Evolutionary conservation across 768 basidiomycete species (phyloP).

Genomic region (Butyriboletus loyo): DNA sequence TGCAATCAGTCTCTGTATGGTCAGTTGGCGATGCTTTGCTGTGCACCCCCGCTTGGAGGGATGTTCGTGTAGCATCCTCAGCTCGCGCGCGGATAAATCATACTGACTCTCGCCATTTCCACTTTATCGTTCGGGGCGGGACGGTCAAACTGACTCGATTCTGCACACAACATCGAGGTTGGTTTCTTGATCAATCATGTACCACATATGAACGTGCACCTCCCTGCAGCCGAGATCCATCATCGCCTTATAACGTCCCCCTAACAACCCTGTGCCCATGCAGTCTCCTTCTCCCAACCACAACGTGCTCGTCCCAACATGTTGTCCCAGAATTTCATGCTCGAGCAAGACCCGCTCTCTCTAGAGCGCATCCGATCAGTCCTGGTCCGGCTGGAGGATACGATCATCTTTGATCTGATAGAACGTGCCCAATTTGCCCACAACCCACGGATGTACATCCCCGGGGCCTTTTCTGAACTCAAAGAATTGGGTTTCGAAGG

Average conservation of each 20-base stretch:
- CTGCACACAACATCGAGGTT: neutral
- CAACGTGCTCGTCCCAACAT: constrained; percentile 32
- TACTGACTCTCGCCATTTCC: too few species aligned
- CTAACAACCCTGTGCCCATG: neutral
- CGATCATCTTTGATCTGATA: constrained; percentile 97
- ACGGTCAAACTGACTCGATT: too few species aligned
- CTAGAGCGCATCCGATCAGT: constrained; percentile 87
- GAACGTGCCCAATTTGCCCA: constrained; percentile 97
- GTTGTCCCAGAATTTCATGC: constrained; percentile 66
- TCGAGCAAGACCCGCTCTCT: constrained; percentile 72
- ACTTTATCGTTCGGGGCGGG: neutral
- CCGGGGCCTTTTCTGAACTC: constrained; percentile 76
- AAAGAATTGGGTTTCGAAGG: constrained; percentile 70
- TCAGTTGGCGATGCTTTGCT: neutral
- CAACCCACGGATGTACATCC: constrained; percentile 85
- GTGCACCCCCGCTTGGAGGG: too few species aligned
- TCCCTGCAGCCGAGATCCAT: neutral
- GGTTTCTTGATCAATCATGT: neutral
- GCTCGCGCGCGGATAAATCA: too few species aligned
- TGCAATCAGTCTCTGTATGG: neutral
- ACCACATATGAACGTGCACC: neutral
- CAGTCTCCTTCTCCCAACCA: constrained; percentile 2
- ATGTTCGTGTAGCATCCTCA: neutral
- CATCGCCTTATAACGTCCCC: constrained; percentile 12
- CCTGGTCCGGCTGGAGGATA: constrained; percentile 90